phyloP scores from a whole-genome alignment of 2,329 filamentous ascomycete genomes.

The Dendrostoma leiphaemia region DNA sequence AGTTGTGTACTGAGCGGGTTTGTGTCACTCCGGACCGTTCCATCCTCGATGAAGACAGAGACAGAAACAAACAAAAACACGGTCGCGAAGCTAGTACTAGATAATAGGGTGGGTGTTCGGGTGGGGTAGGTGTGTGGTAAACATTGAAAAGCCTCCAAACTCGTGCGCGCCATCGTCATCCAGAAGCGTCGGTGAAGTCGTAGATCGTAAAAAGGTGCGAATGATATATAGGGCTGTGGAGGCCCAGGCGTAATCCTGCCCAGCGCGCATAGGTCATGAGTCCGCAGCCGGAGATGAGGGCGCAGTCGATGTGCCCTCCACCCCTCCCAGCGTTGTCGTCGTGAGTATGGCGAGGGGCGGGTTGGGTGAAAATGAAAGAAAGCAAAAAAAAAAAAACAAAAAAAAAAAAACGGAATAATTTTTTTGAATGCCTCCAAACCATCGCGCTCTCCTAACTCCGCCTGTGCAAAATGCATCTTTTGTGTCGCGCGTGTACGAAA shows the following conservation, averaged over 20 bases:
- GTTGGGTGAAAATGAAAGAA: background rate
- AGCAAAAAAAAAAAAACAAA: background rate
- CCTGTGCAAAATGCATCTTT: slow-evolving; percentile 11
- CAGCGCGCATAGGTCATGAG: background rate
- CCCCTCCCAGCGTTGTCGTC: background rate
- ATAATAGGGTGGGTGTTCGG: background rate
- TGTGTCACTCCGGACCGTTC: slow-evolving; percentile 19
- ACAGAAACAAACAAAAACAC: slow-evolving; percentile 16
- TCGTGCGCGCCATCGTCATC: slow-evolving; percentile 8
- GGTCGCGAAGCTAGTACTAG: background rate
- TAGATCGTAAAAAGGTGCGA: background rate
- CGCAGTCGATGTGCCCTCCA: background rate
- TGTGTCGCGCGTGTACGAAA: background rate
- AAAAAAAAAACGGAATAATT: background rate
- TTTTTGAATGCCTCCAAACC: slow-evolving; percentile 14
- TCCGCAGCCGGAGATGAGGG: background rate
- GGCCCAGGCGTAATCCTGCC: too few relatives aligned
- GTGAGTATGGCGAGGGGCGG: background rate
- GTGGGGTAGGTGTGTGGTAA: slow-evolving; percentile 7
- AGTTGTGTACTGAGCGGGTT: too few relatives aligned
- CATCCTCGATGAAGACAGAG: slow-evolving; percentile 6
- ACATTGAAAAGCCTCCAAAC: slow-evolving; percentile 12
- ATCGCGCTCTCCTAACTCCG: slow-evolving; percentile 16
- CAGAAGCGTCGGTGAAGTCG: slow-evolving; percentile 2
- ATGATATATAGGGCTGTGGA: too few relatives aligned